Evolutionary conservation across 345 rosid species (phyloP), one percentile per base, ranked within the genome.

Genomic region (Populus davidiana): DNA sequence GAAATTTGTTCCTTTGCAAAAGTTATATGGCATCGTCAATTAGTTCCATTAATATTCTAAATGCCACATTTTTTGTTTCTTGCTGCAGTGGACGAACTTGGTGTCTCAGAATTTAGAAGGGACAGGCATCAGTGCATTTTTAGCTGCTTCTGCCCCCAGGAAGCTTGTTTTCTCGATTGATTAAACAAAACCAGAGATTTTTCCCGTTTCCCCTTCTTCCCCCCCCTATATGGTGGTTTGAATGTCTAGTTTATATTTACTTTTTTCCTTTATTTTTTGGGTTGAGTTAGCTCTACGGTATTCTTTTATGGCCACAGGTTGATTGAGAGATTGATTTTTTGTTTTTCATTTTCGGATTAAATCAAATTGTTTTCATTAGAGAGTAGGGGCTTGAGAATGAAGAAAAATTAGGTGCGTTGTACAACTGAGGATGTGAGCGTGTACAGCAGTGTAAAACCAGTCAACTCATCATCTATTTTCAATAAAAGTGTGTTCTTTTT

Each of bases 141-240:
- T 86, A 87, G 94, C 94, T 90, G 94, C 91, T 87, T 91, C 93
- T 91, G 93, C 88, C 86, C 95, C 91, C 90, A 75, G 86, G 85
- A 85, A 86, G 83, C 79, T 77, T 83, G 83, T 79, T 75, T 82
- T 27, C 77, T 56, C 70, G 75, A 70, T 79, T 72, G 78, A 72
- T 75, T 23, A 67, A 64, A 77, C 77, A 39, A 77, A 76, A 79
- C 29, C 64, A 71, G 61, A 79, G n/a, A 62, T 59, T 52, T 69
- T 70, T 14, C 59, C 62, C 14, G 29, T 52, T 21, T 66, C 21
- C 16, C 8, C 36, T 25, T 54, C 21, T 8, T 7, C 16, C 20
- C 7, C 25, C 72, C 31, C 66, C 72, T 77, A 80, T 77, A n/a
- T 71, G 79, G 76, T 72, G 63, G 9, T 52, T 52, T 52, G 59